Evolutionary conservation across 2,329 filamentous ascomycete species (phyloP).

Genomic region (Zymoseptoria passerinii): DNA sequence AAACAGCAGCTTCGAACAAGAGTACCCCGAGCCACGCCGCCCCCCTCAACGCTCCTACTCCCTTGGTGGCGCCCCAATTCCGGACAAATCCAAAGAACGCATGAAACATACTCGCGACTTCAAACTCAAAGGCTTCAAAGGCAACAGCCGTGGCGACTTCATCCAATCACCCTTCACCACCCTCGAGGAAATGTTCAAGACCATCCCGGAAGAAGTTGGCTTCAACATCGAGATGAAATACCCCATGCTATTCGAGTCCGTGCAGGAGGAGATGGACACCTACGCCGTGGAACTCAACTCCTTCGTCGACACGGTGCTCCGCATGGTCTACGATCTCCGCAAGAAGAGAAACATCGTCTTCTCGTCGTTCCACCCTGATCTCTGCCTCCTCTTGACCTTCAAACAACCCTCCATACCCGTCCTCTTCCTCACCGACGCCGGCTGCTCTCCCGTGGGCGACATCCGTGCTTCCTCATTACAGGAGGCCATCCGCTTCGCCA

Average conservation of each 20-base stretch:
- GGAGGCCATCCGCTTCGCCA: conserved; percentile 90
- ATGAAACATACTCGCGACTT: conserved; percentile 98
- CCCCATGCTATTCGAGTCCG: conserved; percentile 91
- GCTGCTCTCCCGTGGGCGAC: conserved; percentile 72
- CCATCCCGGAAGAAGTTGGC: conserved; percentile 71
- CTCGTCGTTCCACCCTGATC: conserved; percentile 94
- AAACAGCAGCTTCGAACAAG: conserved; percentile 5
- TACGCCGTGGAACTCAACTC: conserved; percentile 94
- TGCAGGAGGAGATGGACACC: conserved; percentile 93
- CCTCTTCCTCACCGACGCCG: conserved; percentile 86
- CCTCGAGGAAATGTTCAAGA: conserved; percentile 82
- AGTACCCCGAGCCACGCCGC: conserved; percentile 12
- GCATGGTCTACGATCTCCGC: conserved; percentile 80
- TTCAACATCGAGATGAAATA: conserved; percentile 99
- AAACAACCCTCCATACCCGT: conserved; percentile 97
- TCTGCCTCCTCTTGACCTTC: conserved; percentile 87
- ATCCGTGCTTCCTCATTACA: conserved; percentile 85
- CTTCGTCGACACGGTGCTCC: conserved; percentile 88
- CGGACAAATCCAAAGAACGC: conserved; percentile 50
- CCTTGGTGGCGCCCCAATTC: conserved; percentile 43
- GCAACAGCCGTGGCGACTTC: conserved; percentile 84
- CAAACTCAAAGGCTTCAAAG: conserved; percentile 92
- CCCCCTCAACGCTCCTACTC: conserved; percentile 49
- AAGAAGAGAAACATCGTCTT: conserved; percentile 88
- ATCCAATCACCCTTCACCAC: conserved; percentile 96